These are phyloP conservation scores for Boletus rufocinnamomeus DNA, from an alignment of 768 basidiomycete genomes.

Conservation along the genomic window DNA sequence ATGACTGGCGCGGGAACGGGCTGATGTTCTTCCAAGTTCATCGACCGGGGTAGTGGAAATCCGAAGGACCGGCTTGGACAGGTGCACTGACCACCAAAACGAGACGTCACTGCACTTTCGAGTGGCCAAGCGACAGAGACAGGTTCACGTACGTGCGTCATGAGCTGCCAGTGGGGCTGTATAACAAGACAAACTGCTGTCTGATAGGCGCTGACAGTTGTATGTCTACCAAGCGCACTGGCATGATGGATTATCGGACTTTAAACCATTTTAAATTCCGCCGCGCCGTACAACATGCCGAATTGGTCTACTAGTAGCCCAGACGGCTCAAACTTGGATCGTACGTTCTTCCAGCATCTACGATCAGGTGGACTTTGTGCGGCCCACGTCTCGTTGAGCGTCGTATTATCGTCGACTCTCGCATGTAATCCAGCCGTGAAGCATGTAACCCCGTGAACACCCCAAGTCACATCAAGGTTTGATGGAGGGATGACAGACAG, in stretches of 20 bases:
- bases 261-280: background rate
- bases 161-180: no score
- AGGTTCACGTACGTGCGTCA: no score
- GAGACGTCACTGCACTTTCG: background rate
- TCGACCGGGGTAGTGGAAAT: background rate
- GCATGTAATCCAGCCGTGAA: no score
- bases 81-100: background rate
- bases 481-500: constrained; percentile 16
- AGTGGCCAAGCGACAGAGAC: background rate
- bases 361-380: background rate
- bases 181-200: background rate
- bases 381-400: background rate
- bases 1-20: background rate
- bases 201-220: no score
- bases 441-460: no score
- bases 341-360: background rate
- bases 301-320: background rate
- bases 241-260: background rate
- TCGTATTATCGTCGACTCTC: background rate
- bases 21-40: background rate
- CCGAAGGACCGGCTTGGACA: background rate
- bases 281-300: background rate
- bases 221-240: no score
- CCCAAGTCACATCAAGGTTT: constrained; percentile 30
- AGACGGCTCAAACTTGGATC: no score